Conservation (phyloP, 2,329 filamentous ascomycete species). For the Clarireedia hainanense region DNA sequence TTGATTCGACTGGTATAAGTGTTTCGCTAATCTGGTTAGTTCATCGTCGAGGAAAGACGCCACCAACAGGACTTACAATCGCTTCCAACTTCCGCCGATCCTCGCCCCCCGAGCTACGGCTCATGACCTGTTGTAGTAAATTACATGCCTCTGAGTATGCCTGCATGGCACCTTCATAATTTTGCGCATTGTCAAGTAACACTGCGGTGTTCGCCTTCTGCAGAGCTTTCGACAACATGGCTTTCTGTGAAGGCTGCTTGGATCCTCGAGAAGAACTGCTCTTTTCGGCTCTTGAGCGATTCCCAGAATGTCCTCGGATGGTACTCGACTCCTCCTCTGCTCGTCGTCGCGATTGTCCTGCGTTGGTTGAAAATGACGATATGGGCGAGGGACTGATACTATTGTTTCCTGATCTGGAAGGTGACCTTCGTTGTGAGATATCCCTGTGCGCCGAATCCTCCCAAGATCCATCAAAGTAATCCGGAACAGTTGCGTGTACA, state of each 20-base stretch:
- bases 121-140: slow-evolving; percentile 79
- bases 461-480: slow-evolving; percentile 27
- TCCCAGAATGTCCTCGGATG: slow-evolving; percentile 35
- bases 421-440: slow-evolving; percentile 18
- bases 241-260: slow-evolving; percentile 70
- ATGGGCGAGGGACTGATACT: slow-evolving; percentile 17
- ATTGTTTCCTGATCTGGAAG: slow-evolving; percentile 17
- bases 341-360: slow-evolving; percentile 2
- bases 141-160: slow-evolving; percentile 89
- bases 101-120: slow-evolving; percentile 74
- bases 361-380: slow-evolving; percentile 10
- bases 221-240: slow-evolving; percentile 90
- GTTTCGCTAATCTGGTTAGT: slow-evolving; percentile 50
- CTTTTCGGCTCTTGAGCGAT: slow-evolving; percentile 39
- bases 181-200: slow-evolving; percentile 89
- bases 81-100: slow-evolving; percentile 87
- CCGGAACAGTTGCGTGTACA: slow-evolving; percentile 22
- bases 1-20: slow-evolving; percentile 88
- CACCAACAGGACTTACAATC: slow-evolving; percentile 59
- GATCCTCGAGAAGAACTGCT: slow-evolving; percentile 33
- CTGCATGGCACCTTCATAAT: slow-evolving; percentile 83
- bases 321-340: slow-evolving; percentile 12
- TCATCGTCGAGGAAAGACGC: background rate
- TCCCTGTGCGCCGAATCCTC: slow-evolving; percentile 22
- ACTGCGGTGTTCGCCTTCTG: slow-evolving; percentile 96